A percentile compares a stretch with the other conserved stretches of the same genome.
phyloP scores from a whole-genome alignment of 441 rosid genomes.

The Gossypium schwendimanii region DNA sequence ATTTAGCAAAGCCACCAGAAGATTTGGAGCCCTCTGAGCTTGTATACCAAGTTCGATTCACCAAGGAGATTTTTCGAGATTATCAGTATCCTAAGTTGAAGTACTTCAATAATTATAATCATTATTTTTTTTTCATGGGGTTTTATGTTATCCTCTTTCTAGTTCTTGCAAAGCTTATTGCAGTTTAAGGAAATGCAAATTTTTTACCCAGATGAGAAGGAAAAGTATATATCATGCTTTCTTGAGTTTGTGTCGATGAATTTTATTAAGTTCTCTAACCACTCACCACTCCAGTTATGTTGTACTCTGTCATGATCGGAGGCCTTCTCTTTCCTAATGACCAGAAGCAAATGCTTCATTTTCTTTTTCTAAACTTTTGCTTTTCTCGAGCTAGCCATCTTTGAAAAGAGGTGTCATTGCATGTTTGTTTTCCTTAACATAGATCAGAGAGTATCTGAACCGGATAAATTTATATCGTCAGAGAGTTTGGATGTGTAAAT shows the following conservation, averaged over 20 bases:
- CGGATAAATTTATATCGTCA: constrained; percentile 71
- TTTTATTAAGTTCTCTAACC: background rate
- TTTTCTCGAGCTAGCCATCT: background rate
- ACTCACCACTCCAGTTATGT: background rate
- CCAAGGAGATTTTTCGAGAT: constrained; percentile 79
- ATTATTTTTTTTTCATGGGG: background rate
- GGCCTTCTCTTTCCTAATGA: background rate
- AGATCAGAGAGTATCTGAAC: constrained; percentile 64
- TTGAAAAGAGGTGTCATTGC: constrained; percentile 1
- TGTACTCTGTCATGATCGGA: background rate
- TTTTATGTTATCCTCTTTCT: background rate
- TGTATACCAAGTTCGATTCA: constrained; percentile 91
- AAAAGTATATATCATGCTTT: background rate
- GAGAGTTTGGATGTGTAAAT: constrained; percentile 84
- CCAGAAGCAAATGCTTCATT: background rate
- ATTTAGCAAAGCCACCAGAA: constrained; percentile 51
- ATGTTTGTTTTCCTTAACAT: constrained; percentile 39
- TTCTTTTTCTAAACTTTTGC: background rate
- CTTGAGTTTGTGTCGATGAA: background rate
- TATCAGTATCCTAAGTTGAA: constrained; percentile 75
- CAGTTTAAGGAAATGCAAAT: background rate
- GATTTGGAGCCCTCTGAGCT: constrained; percentile 65
- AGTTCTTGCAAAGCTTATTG: constrained; percentile 2
- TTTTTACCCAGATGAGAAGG: background rate
- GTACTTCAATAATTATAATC: background rate